A percentile compares a stretch with the other conserved stretches of the same genome.
These are phyloP conservation scores for Phytophthora citrophthora DNA, from an alignment of 352 stramenopile genomes.

Conservation along the genomic window DNA sequence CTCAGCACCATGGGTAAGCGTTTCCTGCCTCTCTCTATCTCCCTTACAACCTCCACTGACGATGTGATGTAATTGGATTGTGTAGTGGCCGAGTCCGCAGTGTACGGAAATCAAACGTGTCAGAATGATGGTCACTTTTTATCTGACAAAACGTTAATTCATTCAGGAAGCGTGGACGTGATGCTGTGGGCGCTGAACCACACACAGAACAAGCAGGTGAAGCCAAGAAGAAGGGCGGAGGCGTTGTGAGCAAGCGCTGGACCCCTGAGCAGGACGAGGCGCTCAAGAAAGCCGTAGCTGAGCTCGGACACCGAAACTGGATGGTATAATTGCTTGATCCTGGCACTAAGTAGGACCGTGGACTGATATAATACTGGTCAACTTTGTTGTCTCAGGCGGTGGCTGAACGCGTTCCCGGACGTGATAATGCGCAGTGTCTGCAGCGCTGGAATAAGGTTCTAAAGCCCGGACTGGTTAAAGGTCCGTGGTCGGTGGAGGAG, in stretches of 20 bases:
- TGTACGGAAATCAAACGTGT: conserved; percentile 13
- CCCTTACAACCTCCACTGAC: neutral
- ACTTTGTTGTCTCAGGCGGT: conserved; percentile 43
- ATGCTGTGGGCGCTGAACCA: conserved; percentile 20
- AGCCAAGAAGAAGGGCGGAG: conserved; percentile 55
- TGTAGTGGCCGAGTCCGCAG: conserved; percentile 32
- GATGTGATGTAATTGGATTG: neutral
- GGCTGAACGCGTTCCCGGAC: conserved; percentile 61
- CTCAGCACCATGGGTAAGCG: conserved; percentile 30
- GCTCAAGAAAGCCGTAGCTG: conserved; percentile 75
- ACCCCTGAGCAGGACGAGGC: conserved; percentile 88
- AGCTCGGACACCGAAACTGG: conserved; percentile 89
- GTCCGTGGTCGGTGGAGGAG: conserved; percentile 92
- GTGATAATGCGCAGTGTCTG: conserved; percentile 84
- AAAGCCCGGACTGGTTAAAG: conserved; percentile 92
- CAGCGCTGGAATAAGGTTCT: conserved; percentile 92
- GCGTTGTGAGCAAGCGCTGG: conserved; percentile 68
- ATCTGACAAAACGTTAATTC: neutral
- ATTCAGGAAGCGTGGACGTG: conserved; percentile 44
- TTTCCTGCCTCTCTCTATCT: neutral
- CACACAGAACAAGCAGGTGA: conserved; percentile 34
- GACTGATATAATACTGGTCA: conserved; percentile 5
- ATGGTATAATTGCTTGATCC: conserved; percentile 49
- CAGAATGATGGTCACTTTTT: conserved; percentile 18
- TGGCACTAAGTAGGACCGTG: neutral